Evolutionary conservation across 164 flowering plant genomes (phyloP).

Genomic region (Aristolochia contorta): DNA sequence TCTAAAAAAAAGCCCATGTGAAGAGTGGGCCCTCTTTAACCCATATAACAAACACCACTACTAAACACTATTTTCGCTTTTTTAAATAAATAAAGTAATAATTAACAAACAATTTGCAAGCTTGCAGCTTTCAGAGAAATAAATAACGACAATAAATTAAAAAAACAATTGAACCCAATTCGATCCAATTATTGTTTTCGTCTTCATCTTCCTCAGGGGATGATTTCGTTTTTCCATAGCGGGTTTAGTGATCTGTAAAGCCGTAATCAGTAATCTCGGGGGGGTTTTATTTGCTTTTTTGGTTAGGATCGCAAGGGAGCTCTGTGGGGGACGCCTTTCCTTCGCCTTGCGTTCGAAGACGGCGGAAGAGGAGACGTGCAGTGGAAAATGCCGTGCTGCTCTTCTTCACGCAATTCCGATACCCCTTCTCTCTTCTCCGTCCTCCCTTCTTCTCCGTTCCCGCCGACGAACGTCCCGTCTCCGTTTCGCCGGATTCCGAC

Average conservation of each 20-base stretch:
- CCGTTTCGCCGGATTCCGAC: conserved; percentile 3
- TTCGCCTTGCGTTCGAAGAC: conserved; percentile 2
- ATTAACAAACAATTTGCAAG: too few relatives aligned
- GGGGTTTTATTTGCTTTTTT: background rate
- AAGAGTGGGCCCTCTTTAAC: background rate
- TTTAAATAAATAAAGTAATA: background rate
- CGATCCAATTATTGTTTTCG: background rate
- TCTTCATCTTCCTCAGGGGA: background rate
- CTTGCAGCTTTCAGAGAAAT: too few relatives aligned
- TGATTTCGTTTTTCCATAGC: background rate
- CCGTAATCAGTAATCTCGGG: background rate
- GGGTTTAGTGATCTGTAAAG: background rate
- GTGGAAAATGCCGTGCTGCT: conserved; percentile 1
- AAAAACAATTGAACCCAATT: background rate
- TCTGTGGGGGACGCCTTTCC: conserved; percentile 6
- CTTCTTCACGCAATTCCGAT: conserved; percentile 6
- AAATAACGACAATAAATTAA: too few relatives aligned
- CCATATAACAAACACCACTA: background rate
- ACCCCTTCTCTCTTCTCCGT: conserved; percentile 1
- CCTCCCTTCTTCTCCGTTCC: background rate
- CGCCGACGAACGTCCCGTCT: background rate
- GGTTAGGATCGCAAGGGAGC: conserved; percentile 1
- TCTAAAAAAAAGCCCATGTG: background rate
- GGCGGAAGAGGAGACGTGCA: background rate
- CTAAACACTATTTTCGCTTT: background rate